Evolutionary conservation across 768 basidiomycete genomes (phyloP).

Genomic region (Agaricus sinodeliciosus): DNA sequence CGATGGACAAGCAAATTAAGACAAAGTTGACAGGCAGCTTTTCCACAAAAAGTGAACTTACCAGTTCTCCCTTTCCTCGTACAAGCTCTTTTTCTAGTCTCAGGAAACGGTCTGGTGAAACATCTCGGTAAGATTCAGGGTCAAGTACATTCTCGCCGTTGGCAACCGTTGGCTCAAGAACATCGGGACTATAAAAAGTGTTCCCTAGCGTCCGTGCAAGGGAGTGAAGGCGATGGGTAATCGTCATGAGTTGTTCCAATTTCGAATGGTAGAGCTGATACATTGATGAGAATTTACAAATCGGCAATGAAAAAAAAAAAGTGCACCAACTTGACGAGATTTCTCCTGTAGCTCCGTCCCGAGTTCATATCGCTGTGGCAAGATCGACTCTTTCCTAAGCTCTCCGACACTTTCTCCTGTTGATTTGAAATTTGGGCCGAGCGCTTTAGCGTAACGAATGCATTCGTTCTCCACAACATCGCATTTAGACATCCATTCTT

Average conservation of each 20-base stretch:
- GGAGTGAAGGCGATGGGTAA: slow-evolving; percentile 57
- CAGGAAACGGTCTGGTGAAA: slow-evolving; percentile 74
- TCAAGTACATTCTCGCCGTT: slow-evolving; percentile 32
- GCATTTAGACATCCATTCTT: slow-evolving; percentile 64
- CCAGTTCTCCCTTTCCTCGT: slow-evolving; percentile 81
- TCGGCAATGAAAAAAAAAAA: not conserved
- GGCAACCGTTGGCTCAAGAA: slow-evolving; percentile 41
- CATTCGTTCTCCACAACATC: slow-evolving; percentile 58
- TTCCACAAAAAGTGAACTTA: slow-evolving; percentile 31
- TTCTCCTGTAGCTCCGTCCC: slow-evolving; percentile 72
- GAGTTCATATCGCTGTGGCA: slow-evolving; percentile 68
- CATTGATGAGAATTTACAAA: slow-evolving; percentile 4
- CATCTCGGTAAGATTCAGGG: slow-evolving; percentile 49
- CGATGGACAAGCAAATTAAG: not conserved
- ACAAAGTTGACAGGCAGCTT: not conserved
- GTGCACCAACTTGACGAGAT: slow-evolving; percentile 58
- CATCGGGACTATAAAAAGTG: slow-evolving; percentile 51
- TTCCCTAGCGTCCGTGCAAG: slow-evolving; percentile 56
- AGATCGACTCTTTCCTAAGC: slow-evolving; percentile 60
- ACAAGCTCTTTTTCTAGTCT: slow-evolving; percentile 81
- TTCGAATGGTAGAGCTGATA: slow-evolving; percentile 66
- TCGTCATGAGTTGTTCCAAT: slow-evolving; percentile 64
- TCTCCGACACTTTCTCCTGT: slow-evolving; percentile 61
- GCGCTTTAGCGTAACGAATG: slow-evolving; percentile 54
- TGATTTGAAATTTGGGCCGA: slow-evolving; percentile 68